These are phyloP conservation scores for Pythium plurisporium DNA, from an alignment of 352 stramenopile species.

Conservation along the genomic window DNA sequence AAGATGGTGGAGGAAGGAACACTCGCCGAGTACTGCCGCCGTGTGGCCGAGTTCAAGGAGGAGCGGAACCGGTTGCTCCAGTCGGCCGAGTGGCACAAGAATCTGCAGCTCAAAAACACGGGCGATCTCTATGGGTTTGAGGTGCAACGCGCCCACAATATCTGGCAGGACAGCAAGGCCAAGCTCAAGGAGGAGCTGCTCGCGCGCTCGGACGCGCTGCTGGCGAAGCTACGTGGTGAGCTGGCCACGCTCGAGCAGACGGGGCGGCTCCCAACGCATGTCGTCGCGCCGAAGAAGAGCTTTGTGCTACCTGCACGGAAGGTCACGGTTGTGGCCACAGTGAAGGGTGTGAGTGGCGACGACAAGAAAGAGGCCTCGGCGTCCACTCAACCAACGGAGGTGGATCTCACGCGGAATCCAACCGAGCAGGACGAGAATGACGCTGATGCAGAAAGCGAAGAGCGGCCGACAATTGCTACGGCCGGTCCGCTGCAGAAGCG, in stretches of 20 bases:
- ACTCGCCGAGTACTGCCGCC: conserved; percentile 75
- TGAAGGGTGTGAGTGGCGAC: background rate
- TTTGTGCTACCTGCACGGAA: conserved; percentile 1
- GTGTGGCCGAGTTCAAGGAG: conserved; percentile 81
- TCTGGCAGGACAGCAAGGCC: conserved; percentile 59
- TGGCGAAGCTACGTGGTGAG: conserved; percentile 42
- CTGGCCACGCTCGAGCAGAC: conserved; percentile 36
- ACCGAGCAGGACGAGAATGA: conserved; percentile 1
- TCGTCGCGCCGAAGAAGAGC: conserved; percentile 14
- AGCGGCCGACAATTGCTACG: background rate
- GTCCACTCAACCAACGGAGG: conserved; percentile 2
- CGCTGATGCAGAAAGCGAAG: background rate
- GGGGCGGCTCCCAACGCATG: conserved; percentile 19
- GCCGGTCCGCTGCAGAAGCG: conserved; percentile 30
- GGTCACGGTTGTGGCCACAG: conserved; percentile 5
- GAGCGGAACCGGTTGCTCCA: conserved; percentile 70
- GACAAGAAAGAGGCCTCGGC: background rate
- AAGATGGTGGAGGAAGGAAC: conserved; percentile 82
- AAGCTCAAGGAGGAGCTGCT: conserved; percentile 54
- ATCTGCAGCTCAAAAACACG: conserved; percentile 81
- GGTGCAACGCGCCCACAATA: conserved; percentile 59
- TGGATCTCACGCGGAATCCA: no score
- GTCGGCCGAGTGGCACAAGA: conserved; percentile 75
- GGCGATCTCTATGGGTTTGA: conserved; percentile 77
- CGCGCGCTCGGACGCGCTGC: conserved; percentile 37